These are phyloP conservation scores for Torulaspora microellipsoides DNA, from an alignment of 805 yeast genomes.

Conservation along the genomic window DNA sequence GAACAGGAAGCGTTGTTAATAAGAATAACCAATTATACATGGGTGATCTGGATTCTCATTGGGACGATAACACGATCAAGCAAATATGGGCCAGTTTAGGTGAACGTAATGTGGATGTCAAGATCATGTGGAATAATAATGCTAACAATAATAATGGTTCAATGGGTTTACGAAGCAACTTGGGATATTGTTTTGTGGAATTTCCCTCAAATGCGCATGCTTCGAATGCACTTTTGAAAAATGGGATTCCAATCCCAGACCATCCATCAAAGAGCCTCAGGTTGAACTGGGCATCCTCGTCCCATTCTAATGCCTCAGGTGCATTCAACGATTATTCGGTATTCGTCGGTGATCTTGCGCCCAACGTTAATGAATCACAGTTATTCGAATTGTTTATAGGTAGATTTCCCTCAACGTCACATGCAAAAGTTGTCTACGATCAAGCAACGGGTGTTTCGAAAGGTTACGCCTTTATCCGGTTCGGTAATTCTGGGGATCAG, in stretches of 20 bases:
- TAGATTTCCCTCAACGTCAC: constrained; percentile 66
- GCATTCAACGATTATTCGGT: constrained; percentile 51
- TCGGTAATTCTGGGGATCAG: constrained; percentile 59
- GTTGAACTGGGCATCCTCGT: constrained; percentile 70
- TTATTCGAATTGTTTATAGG: constrained; percentile 63
- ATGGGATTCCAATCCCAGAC: constrained; percentile 68
- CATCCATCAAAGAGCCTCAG: constrained; percentile 50
- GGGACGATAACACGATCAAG: constrained; percentile 68
- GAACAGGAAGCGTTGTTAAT: background rate
- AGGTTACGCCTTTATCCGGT: constrained; percentile 90
- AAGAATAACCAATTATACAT: constrained; percentile 53
- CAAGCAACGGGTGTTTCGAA: constrained; percentile 63
- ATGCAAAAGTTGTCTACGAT: constrained; percentile 77
- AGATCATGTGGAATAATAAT: constrained; percentile 64
- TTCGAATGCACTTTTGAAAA: constrained; percentile 56
- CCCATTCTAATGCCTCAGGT: constrained; percentile 3
- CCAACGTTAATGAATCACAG: constrained; percentile 63
- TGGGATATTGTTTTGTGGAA: constrained; percentile 80
- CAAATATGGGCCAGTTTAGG: constrained; percentile 69
- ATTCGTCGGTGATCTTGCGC: constrained; percentile 81
- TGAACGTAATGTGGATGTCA: constrained; percentile 55
- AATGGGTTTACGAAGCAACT: constrained; percentile 39
- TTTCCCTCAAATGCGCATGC: constrained; percentile 61
- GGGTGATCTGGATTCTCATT: constrained; percentile 85
- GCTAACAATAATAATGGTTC: constrained; percentile 16